Evolutionary conservation across 2,329 filamentous ascomycete genomes (phyloP).

Genomic region (Alternaria dauci): DNA sequence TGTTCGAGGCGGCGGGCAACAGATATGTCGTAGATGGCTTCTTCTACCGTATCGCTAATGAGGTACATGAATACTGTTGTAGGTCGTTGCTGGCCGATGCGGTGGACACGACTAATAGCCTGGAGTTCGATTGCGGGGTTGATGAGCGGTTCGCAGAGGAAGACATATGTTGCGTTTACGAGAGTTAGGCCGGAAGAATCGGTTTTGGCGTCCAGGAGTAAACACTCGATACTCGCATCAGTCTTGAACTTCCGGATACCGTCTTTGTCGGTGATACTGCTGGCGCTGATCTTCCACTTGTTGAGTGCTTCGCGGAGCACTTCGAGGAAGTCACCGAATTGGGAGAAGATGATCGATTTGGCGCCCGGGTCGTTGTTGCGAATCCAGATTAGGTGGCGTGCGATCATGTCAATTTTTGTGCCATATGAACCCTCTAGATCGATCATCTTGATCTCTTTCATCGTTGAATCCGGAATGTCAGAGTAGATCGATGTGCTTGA

Average conservation of each 20-base stretch:
- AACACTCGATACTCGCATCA: slow-evolving; percentile 77
- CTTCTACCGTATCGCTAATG: slow-evolving; percentile 88
- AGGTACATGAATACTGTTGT: slow-evolving; percentile 97
- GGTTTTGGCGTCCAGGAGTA: slow-evolving; percentile 87
- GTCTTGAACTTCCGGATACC: slow-evolving; percentile 80
- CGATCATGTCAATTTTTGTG: slow-evolving; percentile 82
- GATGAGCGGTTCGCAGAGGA: slow-evolving; percentile 91
- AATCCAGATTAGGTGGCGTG: slow-evolving; percentile 82
- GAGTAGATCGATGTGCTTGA: slow-evolving; percentile 72
- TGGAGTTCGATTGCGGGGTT: slow-evolving; percentile 95
- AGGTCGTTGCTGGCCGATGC: slow-evolving; percentile 86
- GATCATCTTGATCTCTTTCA: slow-evolving; percentile 83
- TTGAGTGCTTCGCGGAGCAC: slow-evolving; percentile 76
- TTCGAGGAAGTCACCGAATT: slow-evolving; percentile 82
- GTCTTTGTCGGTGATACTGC: slow-evolving; percentile 71
- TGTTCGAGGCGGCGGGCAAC: slow-evolving; percentile 81
- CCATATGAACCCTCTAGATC: slow-evolving; percentile 79
- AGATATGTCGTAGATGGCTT: slow-evolving; percentile 88
- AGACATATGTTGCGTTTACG: slow-evolving; percentile 91
- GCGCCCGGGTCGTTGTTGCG: slow-evolving; percentile 83
- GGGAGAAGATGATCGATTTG: slow-evolving; percentile 94
- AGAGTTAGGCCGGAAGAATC: slow-evolving; percentile 90
- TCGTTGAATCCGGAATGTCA: slow-evolving; percentile 73
- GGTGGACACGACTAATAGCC: slow-evolving; percentile 91
- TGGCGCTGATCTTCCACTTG: slow-evolving; percentile 75